Base-by-base conservation (phyloP, 108 stramenopile species). In the Cyclotella kingstonii region DNA sequence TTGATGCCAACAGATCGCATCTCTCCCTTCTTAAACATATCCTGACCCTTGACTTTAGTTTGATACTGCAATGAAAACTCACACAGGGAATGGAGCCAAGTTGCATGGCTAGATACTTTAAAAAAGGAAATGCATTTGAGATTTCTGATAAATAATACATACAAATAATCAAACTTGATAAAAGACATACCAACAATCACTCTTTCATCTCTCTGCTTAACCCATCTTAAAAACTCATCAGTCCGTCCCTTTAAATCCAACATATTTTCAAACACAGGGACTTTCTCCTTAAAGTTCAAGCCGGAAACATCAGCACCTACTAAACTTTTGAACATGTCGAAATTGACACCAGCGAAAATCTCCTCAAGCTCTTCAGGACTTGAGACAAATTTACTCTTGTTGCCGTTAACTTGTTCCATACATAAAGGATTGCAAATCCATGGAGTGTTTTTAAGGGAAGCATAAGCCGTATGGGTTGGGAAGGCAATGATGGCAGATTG, bases 11-110 rank as follows among this genome's bases (percentile, higher is more conserved):
- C 82, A 15, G 91, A 83, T 50, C 86, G 82, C 70, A 93, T 83
- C 27, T 87, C 78, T 27, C 91, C 91, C 52, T 82, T 83, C 61
- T 79, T 82, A 62, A 87, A 89, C 64, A 88, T 71, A 43, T 84
- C 88, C 8, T 65, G 45, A n/a, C 69, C 83, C 58, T 84, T 79
- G 48, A 82, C 83, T 21, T 84, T 83, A 25, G 83, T 46, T 43
- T 73, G 60, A 19, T 63, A 69, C 2, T 60, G 68, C 14, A 76
- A 30, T 1, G 75, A 71, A 33, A 70, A 76, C 26, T 64, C 70
- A 38, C 70, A 73, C n/a, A 77, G 58, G 46, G 70, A 72, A 22
- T 77, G 70, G 12, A 77, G 34, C 70, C 70, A 77, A 10, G 70
- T 73, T 23, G 76, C 70, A 63, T 77, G 76, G 50, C 70, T 72